Percentiles rank a stretch among this genome's conserved stretches.
phyloP scores from a whole-genome alignment of 441 rosid species.

The Pelargonium fulgidum region DNA sequence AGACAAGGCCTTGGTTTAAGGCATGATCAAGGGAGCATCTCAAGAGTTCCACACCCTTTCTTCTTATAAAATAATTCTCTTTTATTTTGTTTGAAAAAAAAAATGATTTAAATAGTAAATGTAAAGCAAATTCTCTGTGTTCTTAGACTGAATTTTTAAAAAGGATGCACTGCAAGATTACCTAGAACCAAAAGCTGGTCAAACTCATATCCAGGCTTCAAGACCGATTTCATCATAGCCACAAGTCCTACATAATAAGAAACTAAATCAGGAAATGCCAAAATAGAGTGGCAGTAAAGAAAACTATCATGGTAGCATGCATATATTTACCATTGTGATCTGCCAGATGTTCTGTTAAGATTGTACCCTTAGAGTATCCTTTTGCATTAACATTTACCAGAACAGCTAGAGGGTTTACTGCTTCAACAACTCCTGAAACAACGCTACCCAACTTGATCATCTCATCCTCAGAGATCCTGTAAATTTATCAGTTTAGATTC shows the following conservation, averaged over 20 bases:
- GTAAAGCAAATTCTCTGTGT: background rate
- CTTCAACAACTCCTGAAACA: slow-evolving; percentile 77
- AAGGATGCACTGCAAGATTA: slow-evolving; percentile 27
- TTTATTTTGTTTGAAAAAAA: background rate
- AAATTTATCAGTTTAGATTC: slow-evolving; percentile 13
- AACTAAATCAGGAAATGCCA: slow-evolving; percentile 24
- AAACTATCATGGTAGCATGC: slow-evolving; percentile 8
- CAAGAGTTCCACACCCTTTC: background rate
- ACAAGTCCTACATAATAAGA: slow-evolving; percentile 57
- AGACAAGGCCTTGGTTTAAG: too few relatives aligned
- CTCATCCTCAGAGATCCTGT: slow-evolving; percentile 74
- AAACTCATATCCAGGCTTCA: slow-evolving; percentile 82
- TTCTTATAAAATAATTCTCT: background rate
- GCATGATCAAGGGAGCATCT: too few relatives aligned
- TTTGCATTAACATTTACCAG: slow-evolving; percentile 54
- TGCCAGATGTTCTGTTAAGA: slow-evolving; percentile 75
- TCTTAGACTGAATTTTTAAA: background rate
- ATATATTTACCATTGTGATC: slow-evolving; percentile 76
- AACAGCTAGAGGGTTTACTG: slow-evolving; percentile 51
- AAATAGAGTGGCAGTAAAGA: slow-evolving; percentile 12
- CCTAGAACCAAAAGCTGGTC: slow-evolving; percentile 85
- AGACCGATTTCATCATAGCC: slow-evolving; percentile 48
- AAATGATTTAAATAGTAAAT: background rate
- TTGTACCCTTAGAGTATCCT: slow-evolving; percentile 61
- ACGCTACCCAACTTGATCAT: slow-evolving; percentile 70